Percentiles rank a stretch among this genome's conserved stretches.
Evolutionary conservation across 768 basidiomycete species (phyloP).

Genomic region (Phlebiopsis flavidoalba): DNA sequence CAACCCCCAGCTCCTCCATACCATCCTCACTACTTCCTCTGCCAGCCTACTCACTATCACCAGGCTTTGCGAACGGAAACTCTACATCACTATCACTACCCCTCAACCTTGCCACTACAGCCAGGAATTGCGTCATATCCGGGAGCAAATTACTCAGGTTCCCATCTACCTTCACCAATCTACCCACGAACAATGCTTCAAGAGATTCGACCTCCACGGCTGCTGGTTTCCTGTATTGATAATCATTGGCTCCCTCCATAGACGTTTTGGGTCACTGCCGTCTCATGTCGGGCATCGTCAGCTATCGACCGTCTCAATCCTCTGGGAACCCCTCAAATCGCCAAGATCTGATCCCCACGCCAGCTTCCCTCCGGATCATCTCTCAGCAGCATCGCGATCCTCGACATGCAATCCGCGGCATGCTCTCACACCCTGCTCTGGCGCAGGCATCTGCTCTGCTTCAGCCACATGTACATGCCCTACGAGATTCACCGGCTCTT

Average conservation of each 20-base stretch:
- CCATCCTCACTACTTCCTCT: slow-evolving; percentile 59
- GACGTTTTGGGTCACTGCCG: slow-evolving; percentile 65
- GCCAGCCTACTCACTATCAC: slow-evolving; percentile 50
- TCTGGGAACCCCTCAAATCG: slow-evolving; percentile 81
- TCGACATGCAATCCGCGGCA: slow-evolving; percentile 65
- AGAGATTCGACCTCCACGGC: slow-evolving; percentile 39
- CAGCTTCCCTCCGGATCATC: slow-evolving; percentile 54
- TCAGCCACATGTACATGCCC: slow-evolving; percentile 70
- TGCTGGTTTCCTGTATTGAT: slow-evolving; percentile 61
- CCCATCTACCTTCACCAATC: slow-evolving; percentile 50
- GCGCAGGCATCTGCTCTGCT: slow-evolving; percentile 65
- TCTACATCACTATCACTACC: slow-evolving; percentile 49
- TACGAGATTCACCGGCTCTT: slow-evolving; percentile 68
- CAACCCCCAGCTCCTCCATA: slow-evolving; percentile 67
- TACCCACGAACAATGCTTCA: slow-evolving; percentile 49
- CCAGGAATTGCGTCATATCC: slow-evolving; percentile 69
- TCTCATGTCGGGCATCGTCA: slow-evolving; percentile 47
- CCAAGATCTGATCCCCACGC: slow-evolving; percentile 65
- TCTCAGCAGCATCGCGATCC: slow-evolving; percentile 46
- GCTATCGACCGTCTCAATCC: slow-evolving; percentile 50
- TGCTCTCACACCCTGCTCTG: slow-evolving; percentile 77
- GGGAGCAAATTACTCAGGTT: slow-evolving; percentile 58
- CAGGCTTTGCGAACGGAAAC: slow-evolving; percentile 60
- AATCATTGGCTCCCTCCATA: too few relatives aligned
- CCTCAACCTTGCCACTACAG: slow-evolving; percentile 58